These are phyloP conservation scores for Tilletia indica DNA, from an alignment of 1,284 basidiomycete species.

Conservation along the genomic window DNA sequence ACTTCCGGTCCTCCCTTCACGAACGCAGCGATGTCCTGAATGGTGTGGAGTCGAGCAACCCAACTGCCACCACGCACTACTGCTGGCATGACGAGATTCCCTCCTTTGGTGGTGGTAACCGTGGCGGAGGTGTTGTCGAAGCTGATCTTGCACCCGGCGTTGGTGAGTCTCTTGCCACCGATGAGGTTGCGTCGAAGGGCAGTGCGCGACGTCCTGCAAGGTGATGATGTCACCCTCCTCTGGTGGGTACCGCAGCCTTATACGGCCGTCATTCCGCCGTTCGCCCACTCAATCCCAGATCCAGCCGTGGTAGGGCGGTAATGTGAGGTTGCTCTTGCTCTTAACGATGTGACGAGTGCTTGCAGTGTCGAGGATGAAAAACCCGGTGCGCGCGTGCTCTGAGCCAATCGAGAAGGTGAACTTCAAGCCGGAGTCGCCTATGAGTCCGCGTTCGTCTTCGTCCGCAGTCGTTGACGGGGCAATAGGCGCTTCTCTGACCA, in stretches of 20 bases:
- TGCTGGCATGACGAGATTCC: background rate
- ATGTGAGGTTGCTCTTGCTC: background rate
- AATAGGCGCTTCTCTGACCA: background rate
- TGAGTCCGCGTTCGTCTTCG: background rate
- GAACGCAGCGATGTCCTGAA: background rate
- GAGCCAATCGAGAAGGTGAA: background rate
- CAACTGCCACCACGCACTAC: background rate
- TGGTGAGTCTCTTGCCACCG: constrained; percentile 10
- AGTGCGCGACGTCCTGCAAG: constrained; percentile 3
- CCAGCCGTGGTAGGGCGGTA: background rate
- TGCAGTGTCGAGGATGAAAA: constrained; percentile 1
- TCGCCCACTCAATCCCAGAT: background rate
- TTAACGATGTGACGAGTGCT: constrained; percentile 3
- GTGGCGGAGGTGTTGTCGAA: background rate
- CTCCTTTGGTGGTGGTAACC: background rate
- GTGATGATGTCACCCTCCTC: constrained; percentile 1
- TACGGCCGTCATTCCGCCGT: background rate
- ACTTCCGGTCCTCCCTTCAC: background rate
- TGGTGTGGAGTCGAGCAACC: background rate
- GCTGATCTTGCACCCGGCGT: constrained; percentile 6
- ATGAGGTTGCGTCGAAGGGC: background rate
- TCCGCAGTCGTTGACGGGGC: background rate
- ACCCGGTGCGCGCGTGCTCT: background rate
- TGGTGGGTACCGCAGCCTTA: background rate
- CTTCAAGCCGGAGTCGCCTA: background rate